Percentiles rank a stretch among this genome's conserved stretches.
Conservation (phyloP, 129 eudicot genomes). For the Oenanthe sinensis region DNA sequence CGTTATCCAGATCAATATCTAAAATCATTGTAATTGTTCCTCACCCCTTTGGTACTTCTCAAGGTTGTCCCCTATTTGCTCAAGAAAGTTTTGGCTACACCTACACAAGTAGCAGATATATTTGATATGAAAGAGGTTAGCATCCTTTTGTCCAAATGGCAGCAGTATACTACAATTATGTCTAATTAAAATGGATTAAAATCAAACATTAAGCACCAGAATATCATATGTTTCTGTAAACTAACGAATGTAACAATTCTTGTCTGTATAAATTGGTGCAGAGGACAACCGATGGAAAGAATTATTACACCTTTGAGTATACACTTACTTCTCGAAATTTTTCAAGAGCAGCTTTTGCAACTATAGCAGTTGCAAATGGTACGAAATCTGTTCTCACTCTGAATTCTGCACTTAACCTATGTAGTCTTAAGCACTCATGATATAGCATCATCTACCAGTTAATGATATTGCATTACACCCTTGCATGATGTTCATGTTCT, state of each 20-base stretch:
- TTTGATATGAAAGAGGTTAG: conserved; percentile 79
- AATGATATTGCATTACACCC: not conserved
- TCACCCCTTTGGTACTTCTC: not conserved
- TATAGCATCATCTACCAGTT: not conserved
- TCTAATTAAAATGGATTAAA: not conserved
- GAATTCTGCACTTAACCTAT: not conserved
- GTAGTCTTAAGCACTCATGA: not conserved
- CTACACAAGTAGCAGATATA: conserved; percentile 51
- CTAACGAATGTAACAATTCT: not conserved
- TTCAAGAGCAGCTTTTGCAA: conserved; percentile 69
- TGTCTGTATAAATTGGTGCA: conserved; percentile 18
- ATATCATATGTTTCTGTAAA: not conserved
- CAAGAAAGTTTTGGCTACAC: conserved; percentile 58
- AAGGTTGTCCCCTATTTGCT: conserved; percentile 55
- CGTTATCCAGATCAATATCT: not conserved
- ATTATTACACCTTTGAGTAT: conserved; percentile 75
- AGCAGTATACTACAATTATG: not conserved
- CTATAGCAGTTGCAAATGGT: conserved; percentile 82
- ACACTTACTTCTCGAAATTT: conserved; percentile 51
- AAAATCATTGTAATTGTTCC: not conserved
- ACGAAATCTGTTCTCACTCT: conserved; percentile 6
- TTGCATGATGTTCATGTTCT: not conserved
- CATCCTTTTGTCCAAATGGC: not conserved
- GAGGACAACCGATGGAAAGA: conserved; percentile 68
- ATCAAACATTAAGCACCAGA: not conserved